Evolutionary conservation across 441 rosid species (phyloP).

Genomic region (Populus hybrid): DNA sequence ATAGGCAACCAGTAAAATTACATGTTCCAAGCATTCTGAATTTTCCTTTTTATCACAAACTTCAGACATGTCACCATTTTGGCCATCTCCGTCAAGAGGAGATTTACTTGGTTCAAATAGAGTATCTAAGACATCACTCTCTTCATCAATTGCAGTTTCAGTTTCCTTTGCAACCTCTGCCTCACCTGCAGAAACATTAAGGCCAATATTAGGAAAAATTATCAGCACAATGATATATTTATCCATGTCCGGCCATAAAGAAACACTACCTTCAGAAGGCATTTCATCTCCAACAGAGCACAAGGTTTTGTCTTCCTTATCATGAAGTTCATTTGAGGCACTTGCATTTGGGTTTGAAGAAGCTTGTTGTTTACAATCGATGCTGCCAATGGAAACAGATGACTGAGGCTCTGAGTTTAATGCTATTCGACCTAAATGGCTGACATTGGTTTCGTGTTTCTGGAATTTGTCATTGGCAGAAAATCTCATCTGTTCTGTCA

Average conservation of each 20-base stretch:
- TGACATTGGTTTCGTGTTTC: slow-evolving; percentile 35
- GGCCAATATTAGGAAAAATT: slow-evolving; percentile 6
- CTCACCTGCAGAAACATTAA: slow-evolving; percentile 32
- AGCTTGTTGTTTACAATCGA: slow-evolving; percentile 23
- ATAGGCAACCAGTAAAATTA: slow-evolving; percentile 8
- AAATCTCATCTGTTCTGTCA: slow-evolving; percentile 46
- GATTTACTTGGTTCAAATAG: slow-evolving; percentile 29
- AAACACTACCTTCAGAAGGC: slow-evolving; percentile 41
- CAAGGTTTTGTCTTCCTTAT: slow-evolving; percentile 30
- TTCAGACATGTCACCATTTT: slow-evolving; percentile 27
- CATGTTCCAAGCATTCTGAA: slow-evolving; percentile 25
- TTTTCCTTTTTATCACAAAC: slow-evolving; percentile 28
- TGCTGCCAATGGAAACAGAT: slow-evolving; percentile 27
- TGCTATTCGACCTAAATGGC: slow-evolving; percentile 30
- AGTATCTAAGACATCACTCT: slow-evolving; percentile 25
- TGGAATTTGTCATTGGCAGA: slow-evolving; percentile 35
- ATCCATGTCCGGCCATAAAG: slow-evolving; percentile 10
- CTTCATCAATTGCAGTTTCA: slow-evolving; percentile 31
- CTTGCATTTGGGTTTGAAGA: slow-evolving; percentile 17
- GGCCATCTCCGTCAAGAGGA: slow-evolving; percentile 24
- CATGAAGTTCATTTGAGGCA: slow-evolving; percentile 22
- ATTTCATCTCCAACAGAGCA: slow-evolving; percentile 23
- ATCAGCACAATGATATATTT: slow-evolving; percentile 8
- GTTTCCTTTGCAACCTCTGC: slow-evolving; percentile 23
- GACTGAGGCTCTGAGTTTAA: slow-evolving; percentile 29